A percentile compares a stretch with the other conserved stretches of the same genome.
phyloP scores from a whole-genome alignment of 169 alveolate genomes.

The Plasmodium vivax region DNA sequence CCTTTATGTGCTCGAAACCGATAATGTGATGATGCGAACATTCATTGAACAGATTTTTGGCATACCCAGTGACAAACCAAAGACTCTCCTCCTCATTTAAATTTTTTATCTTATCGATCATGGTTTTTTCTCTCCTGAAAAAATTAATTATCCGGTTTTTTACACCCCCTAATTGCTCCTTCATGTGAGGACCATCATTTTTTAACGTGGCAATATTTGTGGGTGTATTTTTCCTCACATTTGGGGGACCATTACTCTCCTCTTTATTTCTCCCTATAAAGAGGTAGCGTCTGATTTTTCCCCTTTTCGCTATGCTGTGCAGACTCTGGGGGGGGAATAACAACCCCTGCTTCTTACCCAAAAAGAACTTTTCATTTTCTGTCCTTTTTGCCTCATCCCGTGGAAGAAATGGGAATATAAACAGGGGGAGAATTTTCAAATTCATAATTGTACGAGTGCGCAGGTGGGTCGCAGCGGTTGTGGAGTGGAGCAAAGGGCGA shows the following conservation, averaged over 20 bases:
- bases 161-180: neutral
- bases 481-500: neutral
- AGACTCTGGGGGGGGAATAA: neutral
- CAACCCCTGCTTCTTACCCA: neutral
- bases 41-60: constrained; percentile 37
- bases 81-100: constrained; percentile 46
- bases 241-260: neutral
- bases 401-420: neutral
- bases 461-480: neutral
- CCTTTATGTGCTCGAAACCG: constrained; percentile 53
- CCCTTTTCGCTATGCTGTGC: neutral
- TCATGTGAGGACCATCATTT: neutral
- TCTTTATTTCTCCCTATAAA: constrained; percentile 28
- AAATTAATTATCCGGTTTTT: constrained; percentile 6
- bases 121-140: constrained; percentile 23
- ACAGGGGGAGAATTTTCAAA: neutral
- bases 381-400: constrained; percentile 10
- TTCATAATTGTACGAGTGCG: constrained; percentile 3
- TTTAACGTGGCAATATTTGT: neutral
- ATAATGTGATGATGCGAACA: constrained; percentile 36
- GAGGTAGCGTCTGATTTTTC: neutral
- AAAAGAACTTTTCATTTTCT: neutral
- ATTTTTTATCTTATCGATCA: constrained; percentile 35
- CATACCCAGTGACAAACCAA: constrained; percentile 68
- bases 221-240: neutral